Evolutionary conservation across 345 rosid species (phyloP).

Genomic region (Brassica juncea): DNA sequence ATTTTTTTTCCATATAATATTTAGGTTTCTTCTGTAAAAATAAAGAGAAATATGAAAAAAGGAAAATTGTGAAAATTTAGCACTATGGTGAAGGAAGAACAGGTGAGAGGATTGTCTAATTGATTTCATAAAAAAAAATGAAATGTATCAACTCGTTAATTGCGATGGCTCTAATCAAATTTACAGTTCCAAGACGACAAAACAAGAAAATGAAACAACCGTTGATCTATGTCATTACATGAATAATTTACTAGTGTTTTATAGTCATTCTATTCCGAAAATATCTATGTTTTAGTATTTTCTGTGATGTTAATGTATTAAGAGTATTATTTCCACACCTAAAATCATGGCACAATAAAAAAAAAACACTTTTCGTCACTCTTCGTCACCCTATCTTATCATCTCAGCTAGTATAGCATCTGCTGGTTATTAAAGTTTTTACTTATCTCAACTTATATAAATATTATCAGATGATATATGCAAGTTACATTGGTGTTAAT

Average conservation of each 20-base stretch:
- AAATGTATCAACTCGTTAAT: conserved; percentile 29
- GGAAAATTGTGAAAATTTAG: conserved; percentile 13
- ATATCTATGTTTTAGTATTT: too few species aligned
- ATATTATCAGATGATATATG: too few species aligned
- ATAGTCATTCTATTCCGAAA: background rate
- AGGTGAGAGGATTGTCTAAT: background rate
- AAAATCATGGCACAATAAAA: background rate
- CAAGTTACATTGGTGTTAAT: too few species aligned
- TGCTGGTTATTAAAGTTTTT: too few species aligned
- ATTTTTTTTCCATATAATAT: conserved; percentile 23
- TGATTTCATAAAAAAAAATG: background rate
- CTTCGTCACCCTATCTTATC: too few species aligned
- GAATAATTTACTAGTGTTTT: conserved; percentile 12
- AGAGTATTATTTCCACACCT: background rate
- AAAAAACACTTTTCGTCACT: too few species aligned
- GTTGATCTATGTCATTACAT: conserved; percentile 13
- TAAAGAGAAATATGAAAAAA: conserved; percentile 14
- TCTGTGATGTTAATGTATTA: too few species aligned
- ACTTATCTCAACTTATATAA: too few species aligned
- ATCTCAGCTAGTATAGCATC: too few species aligned
- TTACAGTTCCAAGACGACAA: conserved; percentile 24
- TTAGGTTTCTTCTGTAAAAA: background rate
- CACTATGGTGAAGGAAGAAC: background rate
- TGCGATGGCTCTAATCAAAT: conserved; percentile 17
- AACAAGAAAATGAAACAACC: conserved; percentile 22